phyloP scores from a whole-genome alignment of 192 early-diverging fungal genomes.

The Coemansia sp. region DNA sequence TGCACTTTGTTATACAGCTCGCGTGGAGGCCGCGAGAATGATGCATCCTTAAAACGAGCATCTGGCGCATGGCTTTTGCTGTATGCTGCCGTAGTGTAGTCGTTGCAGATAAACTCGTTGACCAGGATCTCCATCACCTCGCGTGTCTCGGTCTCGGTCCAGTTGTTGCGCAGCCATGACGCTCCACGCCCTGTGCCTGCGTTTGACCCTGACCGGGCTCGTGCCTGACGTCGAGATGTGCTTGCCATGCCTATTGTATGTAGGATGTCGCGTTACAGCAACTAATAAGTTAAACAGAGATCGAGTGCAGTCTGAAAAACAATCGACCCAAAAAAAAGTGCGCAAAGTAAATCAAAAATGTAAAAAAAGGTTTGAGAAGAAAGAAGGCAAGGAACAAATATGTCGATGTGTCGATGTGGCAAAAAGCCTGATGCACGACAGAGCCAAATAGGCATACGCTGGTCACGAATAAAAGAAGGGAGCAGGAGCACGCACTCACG shows the following conservation, averaged over 20 bases:
- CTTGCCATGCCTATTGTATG: not conserved
- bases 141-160: constrained; percentile 49
- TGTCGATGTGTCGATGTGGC: not conserved
- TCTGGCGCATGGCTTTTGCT: constrained; percentile 44
- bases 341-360: not conserved
- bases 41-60: constrained; percentile 22
- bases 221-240: not conserved
- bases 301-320: too few relatives aligned
- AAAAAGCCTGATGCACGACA: not conserved
- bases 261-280: too few relatives aligned
- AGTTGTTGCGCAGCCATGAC: constrained; percentile 54
- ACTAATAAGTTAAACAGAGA: too few relatives aligned
- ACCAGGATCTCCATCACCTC: constrained; percentile 52
- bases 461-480: constrained; percentile 8
- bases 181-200: constrained; percentile 15
- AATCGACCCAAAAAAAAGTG: too few relatives aligned
- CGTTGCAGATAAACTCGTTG: constrained; percentile 30
- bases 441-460: not conserved
- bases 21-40: constrained; percentile 29
- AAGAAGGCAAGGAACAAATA: not conserved
- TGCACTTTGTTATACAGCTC: constrained; percentile 55
- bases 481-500: not conserved
- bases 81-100: constrained; percentile 32
- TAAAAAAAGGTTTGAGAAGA: not conserved
- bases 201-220: not conserved